Percentiles rank a stretch among this genome's conserved stretches.
Conservation (phyloP, 139 green algal species). For the Tetradesmus lagerheimii region DNA sequence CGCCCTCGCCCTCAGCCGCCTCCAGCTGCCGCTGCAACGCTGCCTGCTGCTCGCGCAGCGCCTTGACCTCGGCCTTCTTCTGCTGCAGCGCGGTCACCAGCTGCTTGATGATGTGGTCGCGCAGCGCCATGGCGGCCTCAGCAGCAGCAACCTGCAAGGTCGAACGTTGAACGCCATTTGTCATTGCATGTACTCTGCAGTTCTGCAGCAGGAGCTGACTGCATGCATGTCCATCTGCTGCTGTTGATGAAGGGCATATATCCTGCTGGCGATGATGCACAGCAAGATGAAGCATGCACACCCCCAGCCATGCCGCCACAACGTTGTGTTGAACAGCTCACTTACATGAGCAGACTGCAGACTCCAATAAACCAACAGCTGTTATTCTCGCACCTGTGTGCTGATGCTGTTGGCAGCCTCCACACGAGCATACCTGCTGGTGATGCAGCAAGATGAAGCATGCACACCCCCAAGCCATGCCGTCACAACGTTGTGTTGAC, state of each 20-base stretch:
- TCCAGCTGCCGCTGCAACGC: conserved; percentile 18
- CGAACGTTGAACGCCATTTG: background rate
- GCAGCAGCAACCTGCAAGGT: background rate
- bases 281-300: background rate
- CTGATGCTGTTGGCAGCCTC: conserved; percentile 20
- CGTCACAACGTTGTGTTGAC: no score
- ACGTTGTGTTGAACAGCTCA: no score
- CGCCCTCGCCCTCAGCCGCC: background rate
- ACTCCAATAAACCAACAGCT: background rate
- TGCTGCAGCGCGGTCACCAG: conserved; percentile 33
- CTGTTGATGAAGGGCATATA: no score
- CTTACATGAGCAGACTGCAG: no score
- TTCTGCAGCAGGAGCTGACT: background rate
- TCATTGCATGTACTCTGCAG: no score
- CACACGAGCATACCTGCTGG: background rate
- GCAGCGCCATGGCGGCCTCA: background rate
- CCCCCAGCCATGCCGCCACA: background rate
- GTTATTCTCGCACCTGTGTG: background rate
- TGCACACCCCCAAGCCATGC: background rate
- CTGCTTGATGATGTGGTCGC: conserved; percentile 44
- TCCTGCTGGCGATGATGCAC: background rate
- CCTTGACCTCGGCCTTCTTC: conserved; percentile 27
- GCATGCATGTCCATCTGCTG: background rate
- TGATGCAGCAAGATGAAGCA: background rate
- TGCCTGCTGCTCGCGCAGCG: conserved; percentile 7